Evolutionary conservation across 148 eudicot genomes (phyloP).

Genomic region (Salicornia ramosissima): DNA sequence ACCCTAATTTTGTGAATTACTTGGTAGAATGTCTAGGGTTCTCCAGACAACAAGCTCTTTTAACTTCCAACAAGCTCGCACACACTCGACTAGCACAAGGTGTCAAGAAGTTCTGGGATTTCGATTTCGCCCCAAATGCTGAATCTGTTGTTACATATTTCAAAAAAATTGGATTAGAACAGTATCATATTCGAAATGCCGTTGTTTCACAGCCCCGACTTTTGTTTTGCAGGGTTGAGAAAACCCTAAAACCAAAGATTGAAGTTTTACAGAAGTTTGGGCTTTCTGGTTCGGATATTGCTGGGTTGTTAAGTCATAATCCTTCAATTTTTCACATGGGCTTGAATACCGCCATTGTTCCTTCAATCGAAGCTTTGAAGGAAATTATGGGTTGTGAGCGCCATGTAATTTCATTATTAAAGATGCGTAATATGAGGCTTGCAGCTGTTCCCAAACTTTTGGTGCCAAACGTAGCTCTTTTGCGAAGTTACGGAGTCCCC

Average conservation of each 20-base stretch:
- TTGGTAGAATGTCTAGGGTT: constrained; percentile 31
- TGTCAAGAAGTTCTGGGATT: constrained; percentile 13
- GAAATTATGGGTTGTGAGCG: constrained; percentile 13
- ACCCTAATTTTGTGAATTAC: constrained; percentile 14
- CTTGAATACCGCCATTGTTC: constrained; percentile 3
- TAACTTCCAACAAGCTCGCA: constrained; percentile 13
- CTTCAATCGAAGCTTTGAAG: constrained; percentile 11
- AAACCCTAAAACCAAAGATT: constrained; percentile 27
- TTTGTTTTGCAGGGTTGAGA: constrained; percentile 7
- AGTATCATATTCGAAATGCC: constrained; percentile 26
- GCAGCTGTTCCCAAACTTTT: constrained; percentile 8
- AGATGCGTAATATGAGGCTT: not conserved
- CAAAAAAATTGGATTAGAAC: constrained; percentile 20
- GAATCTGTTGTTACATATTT: constrained; percentile 25
- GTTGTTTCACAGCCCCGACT: constrained; percentile 21
- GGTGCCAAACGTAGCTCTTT: constrained; percentile 1
- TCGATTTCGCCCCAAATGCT: constrained; percentile 25
- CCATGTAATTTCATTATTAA: not conserved
- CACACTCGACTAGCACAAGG: not conserved
- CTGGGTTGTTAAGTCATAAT: not conserved
- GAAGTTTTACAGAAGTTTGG: constrained; percentile 27
- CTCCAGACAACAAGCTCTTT: constrained; percentile 29
- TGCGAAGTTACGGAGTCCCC: not conserved
- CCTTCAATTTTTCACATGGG: not conserved
- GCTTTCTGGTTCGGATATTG: constrained; percentile 13